Percentiles rank a stretch among this genome's conserved stretches.
Evolutionary conservation across 73 alveolate species (phyloP).

Genomic region (Paramecium tetraurelia): DNA sequence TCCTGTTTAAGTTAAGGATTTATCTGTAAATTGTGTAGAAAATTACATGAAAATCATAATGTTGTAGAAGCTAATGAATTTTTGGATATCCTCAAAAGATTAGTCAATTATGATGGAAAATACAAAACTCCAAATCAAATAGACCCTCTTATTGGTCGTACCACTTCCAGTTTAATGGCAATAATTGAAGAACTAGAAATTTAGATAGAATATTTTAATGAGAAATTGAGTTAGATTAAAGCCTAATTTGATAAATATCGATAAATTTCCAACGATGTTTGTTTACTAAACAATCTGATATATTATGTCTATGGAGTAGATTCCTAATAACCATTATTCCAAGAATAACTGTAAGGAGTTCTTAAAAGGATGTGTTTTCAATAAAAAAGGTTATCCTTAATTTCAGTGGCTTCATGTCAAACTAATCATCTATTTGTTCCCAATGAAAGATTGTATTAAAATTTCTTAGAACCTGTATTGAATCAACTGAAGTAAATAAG

Average conservation of each 20-base stretch:
- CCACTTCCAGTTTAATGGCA: conserved; percentile 5
- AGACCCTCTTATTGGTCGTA: background rate
- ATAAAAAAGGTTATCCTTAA: background rate
- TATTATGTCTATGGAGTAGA: background rate
- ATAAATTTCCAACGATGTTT: background rate
- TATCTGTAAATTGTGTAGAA: background rate
- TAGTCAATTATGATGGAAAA: background rate
- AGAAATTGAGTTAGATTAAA: background rate
- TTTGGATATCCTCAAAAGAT: background rate
- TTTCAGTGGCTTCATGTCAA: background rate
- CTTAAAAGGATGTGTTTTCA: background rate
- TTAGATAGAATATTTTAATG: background rate
- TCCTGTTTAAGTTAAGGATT: background rate
- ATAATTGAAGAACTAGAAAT: background rate
- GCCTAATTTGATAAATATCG: background rate
- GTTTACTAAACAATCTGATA: background rate
- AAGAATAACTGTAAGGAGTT: background rate
- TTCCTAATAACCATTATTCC: background rate
- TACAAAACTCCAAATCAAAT: background rate
- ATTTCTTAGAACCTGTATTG: background rate
- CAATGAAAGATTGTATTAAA: background rate
- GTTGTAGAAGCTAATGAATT: background rate
- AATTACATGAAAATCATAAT: conserved; percentile 15
- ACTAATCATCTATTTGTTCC: background rate
- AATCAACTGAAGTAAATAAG: background rate